Conservation (phyloP, 2,329 filamentous ascomycete species). For the Trichoderma cornu-damae region DNA sequence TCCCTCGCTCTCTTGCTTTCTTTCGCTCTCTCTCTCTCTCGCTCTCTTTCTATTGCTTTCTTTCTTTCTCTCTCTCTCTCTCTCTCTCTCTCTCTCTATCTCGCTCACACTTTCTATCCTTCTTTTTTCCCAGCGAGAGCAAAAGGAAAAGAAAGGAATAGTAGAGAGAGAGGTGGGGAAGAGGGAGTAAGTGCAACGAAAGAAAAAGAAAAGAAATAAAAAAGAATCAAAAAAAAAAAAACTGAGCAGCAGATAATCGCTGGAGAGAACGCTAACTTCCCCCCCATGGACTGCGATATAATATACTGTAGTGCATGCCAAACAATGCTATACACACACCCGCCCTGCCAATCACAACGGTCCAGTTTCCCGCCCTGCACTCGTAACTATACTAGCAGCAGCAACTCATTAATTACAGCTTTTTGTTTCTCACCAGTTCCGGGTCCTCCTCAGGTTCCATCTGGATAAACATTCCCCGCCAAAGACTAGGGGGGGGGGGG, state of each 20-base stretch:
- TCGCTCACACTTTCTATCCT: background rate
- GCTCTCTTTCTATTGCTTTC: background rate
- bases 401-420: too few relatives aligned
- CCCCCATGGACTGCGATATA: conserved; percentile 15
- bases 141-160: too few relatives aligned
- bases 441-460: background rate
- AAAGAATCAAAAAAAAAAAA: conserved; percentile 2
- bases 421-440: conserved; percentile 2
- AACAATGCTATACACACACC: background rate
- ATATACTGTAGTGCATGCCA: too few relatives aligned
- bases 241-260: conserved; percentile 3
- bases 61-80: background rate
- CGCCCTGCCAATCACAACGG: conserved; percentile 12
- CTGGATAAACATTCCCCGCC: conserved; percentile 8
- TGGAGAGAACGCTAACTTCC: conserved; percentile 15
- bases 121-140: too few relatives aligned
- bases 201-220: background rate
- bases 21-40: background rate
- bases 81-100: background rate
- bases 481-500: conserved; percentile 7
- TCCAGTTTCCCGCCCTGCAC: too few relatives aligned
- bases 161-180: conserved; percentile 8
- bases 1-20: background rate
- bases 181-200: conserved; percentile 4
- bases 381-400: too few relatives aligned